Base-by-base conservation (phyloP, 2,329 filamentous ascomycete species). In the Cladophialophora yegresii region DNA sequence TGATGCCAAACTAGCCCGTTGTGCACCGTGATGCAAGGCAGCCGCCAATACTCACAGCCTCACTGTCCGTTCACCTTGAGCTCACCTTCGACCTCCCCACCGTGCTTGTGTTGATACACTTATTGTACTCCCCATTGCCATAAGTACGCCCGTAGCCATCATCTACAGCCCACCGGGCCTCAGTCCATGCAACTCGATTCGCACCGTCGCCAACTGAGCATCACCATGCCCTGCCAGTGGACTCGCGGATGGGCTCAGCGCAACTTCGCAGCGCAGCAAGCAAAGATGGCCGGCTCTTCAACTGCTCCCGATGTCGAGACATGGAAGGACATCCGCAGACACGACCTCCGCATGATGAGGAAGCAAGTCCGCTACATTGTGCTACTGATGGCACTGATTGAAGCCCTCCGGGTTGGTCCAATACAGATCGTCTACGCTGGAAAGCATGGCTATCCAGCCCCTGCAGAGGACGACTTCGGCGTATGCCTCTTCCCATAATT, bases 181-280 rank as follows among this genome's bases (percentile, higher is more conserved):
- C 30, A 20, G 58, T 57, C 58, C 47, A 71, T 71, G 69, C 68
- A 69, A 63, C 56, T 70, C 54, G 69, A 71, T 55, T 71, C 69
- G 28, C 69, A 71, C 58, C 69, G 69, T 49, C 67, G 67, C 57
- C 66, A 67, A 58, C 50, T 62, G 43, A 67, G 60, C 43, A 50
- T 63, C 66, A 70, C 58, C 26, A 71, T 71, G 69, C 68, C 66
- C 33, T 70, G 68, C 65, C 63, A 20, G 22, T 68, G 66, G 65
- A 65, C 66, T 47, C 63, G 59, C 22, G 66, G 63, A 36, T 67
- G 66, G 61, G 58, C 51, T 43, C 36, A 7, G n/a, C 36, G 36
- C 7, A n/a, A 13, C 36, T 5, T 1, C 36, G 5, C 4, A 16
- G 36, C 36, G 13, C 36, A 8, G 61, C 61, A 60, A 59, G 57